phyloP scores from a whole-genome alignment of 2,329 filamentous ascomycete species.

The Pyrenochaeta sp. region DNA sequence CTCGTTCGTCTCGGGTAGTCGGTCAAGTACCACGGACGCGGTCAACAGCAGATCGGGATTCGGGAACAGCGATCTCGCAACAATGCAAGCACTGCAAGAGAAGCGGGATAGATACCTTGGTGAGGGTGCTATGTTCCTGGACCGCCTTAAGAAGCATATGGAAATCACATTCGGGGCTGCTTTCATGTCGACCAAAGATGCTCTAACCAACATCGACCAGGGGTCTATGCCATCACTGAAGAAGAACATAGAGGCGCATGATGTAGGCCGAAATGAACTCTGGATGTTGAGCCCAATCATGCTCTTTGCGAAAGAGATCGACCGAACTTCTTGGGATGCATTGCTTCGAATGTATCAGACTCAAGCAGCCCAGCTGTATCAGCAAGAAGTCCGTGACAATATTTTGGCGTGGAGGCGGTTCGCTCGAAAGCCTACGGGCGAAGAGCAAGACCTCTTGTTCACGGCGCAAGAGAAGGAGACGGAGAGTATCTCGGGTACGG shows the following conservation, averaged over 20 bases:
- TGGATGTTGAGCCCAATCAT: conserved; percentile 91
- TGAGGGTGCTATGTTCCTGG: conserved; percentile 79
- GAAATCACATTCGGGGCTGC: conserved; percentile 80
- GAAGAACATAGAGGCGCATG: conserved; percentile 74
- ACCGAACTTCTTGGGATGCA: conserved; percentile 80
- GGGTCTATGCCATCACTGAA: conserved; percentile 61
- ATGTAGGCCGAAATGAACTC: conserved; percentile 74
- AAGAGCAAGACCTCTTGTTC: conserved; percentile 87
- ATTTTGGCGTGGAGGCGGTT: conserved; percentile 81
- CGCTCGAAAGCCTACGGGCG: conserved; percentile 75
- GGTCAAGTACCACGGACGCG: conserved; percentile 51
- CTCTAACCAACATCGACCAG: conserved; percentile 61
- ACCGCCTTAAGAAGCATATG: conserved; percentile 83
- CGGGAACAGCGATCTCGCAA: conserved; percentile 76
- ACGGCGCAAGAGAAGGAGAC: conserved; percentile 89
- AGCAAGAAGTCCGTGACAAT: conserved; percentile 81
- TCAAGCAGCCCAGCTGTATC: conserved; percentile 78
- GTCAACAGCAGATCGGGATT: conserved; percentile 62
- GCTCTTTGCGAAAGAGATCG: conserved; percentile 87
- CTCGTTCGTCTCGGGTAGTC: conserved; percentile 67
- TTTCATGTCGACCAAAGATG: conserved; percentile 73
- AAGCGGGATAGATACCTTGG: conserved; percentile 89
- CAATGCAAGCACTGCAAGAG: conserved; percentile 93
- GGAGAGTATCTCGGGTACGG: conserved; percentile 71
- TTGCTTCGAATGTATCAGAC: conserved; percentile 83